Evolutionary conservation across 2,329 filamentous ascomycete genomes (phyloP), one percentile per base, ranked within the genome.

Genomic region (Amylocarpus encephaloides): DNA sequence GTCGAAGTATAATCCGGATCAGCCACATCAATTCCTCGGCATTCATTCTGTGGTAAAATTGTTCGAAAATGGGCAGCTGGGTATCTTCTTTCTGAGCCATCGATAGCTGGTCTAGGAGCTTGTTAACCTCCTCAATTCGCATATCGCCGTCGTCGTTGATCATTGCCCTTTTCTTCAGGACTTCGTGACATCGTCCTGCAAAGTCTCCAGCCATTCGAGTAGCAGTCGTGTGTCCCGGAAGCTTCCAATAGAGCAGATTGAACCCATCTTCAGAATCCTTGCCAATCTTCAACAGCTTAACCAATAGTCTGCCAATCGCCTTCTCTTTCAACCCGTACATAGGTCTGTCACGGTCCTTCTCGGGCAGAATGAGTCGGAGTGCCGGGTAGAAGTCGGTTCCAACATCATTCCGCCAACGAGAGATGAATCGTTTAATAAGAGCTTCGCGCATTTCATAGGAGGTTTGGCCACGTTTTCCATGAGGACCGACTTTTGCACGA

Each of bases 291-390:
- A 95, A 85, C 35, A 95, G 78, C 65, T 90, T 92, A 51, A 96
- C 87, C n/a, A 97, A 74, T 16, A 97, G 71, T 65, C 90, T 95
- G 9, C 85, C 92, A 52, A 98, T 90, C 5, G 84, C 80, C 65
- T 86, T 91, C 71, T 98, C 93, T 65, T 97, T 97, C 36, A 98
- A 74, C 1, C 92, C 89, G 63, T 97, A 98, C 73, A 95, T 90
- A 15, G 86, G 86, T 43, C 93, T 81, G 62, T 97, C 90, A 35
- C 90, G 82, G 64, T 98, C 93, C 65, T 95, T 94, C 62, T 94
- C 89, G 0, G 92, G 91, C 3, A 96, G 76, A 50, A 97, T 95
- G 42, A 98, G 78, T 16, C 93, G 83, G 67, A 98, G 79, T 1
- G 89, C 92, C 0, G 93, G 93, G 64, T 93, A 97, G 61, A 98